Evolutionary conservation across 768 basidiomycete genomes (phyloP).

Genomic region (Leccinum incarnatum): DNA sequence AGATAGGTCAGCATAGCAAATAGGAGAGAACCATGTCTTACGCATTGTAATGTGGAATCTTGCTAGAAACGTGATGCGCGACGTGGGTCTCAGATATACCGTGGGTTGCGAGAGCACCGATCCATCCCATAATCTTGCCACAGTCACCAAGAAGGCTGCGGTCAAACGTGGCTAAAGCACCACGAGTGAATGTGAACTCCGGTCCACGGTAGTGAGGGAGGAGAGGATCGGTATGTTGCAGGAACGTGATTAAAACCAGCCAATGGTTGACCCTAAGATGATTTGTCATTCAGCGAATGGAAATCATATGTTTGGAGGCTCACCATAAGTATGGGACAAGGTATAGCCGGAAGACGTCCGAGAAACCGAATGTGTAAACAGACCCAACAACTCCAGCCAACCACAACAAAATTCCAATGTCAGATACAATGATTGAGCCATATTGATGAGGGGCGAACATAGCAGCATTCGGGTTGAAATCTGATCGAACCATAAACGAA

Average conservation of each 20-base stretch:
- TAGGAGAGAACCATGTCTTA: constrained; percentile 29
- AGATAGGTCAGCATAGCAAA: background rate
- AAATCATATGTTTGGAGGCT: background rate
- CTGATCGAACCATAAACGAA: constrained; percentile 27
- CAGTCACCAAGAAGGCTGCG: constrained; percentile 76
- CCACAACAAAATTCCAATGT: constrained; percentile 79
- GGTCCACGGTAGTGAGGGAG: constrained; percentile 90
- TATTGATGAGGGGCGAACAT: constrained; percentile 87
- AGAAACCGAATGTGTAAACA: constrained; percentile 61
- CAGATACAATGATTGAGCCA: constrained; percentile 74
- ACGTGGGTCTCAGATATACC: constrained; percentile 96
- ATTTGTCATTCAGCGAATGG: background rate
- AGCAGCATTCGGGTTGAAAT: constrained; percentile 74
- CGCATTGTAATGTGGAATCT: constrained; percentile 95
- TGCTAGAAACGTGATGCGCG: constrained; percentile 87
- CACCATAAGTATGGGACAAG: constrained; percentile 86
- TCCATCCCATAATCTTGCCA: constrained; percentile 77
- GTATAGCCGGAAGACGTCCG: constrained; percentile 75
- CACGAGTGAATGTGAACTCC: constrained; percentile 91
- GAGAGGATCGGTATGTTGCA: constrained; percentile 96
- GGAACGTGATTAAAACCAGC: constrained; percentile 94
- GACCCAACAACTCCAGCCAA: constrained; percentile 54
- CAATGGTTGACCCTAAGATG: constrained; percentile 78
- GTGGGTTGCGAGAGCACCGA: constrained; percentile 82
- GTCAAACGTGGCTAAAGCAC: constrained; percentile 90